These are phyloP conservation scores for Hyaloperonospora arabidopsidis DNA, from an alignment of 352 stramenopile genomes.

Conservation along the genomic window DNA sequence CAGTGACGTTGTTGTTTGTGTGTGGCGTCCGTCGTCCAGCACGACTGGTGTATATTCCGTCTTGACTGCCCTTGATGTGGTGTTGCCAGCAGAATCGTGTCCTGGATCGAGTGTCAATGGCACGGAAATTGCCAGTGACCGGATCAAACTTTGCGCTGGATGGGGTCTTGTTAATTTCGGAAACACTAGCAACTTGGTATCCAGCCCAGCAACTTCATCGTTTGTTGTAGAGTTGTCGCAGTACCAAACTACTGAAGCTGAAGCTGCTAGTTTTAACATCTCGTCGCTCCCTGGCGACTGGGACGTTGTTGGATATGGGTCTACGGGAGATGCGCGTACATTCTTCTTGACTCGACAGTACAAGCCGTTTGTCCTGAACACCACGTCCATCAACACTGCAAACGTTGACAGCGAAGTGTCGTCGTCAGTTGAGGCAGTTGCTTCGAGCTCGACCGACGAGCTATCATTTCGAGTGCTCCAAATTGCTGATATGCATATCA, in stretches of 20 bases:
- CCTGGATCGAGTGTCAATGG: conserved; percentile 5
- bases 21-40: conserved; percentile 14
- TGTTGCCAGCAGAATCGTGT: conserved; percentile 16
- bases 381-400: neutral
- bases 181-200: conserved; percentile 7
- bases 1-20: conserved; percentile 26
- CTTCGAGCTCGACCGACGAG: conserved; percentile 17
- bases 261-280: conserved; percentile 16
- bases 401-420: conserved; percentile 14
- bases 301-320: conserved; percentile 17
- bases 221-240: conserved; percentile 25
- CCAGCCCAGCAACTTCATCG: conserved; percentile 17
- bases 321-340: conserved; percentile 12
- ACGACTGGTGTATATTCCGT: conserved; percentile 14
- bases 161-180: conserved; percentile 19
- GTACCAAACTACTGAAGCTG: conserved; percentile 18
- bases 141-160: conserved; percentile 23
- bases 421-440: conserved; percentile 23
- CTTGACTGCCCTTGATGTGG: conserved; percentile 19
- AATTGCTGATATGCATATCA: conserved; percentile 59
- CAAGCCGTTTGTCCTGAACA: conserved; percentile 16
- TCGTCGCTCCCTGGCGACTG: conserved; percentile 24
- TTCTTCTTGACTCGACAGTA: conserved; percentile 23
- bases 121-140: conserved; percentile 21
- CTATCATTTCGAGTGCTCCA: conserved; percentile 60